Conservation (phyloP, 2,329 filamentous ascomycete genomes). For the Monosporascus sp. region DNA sequence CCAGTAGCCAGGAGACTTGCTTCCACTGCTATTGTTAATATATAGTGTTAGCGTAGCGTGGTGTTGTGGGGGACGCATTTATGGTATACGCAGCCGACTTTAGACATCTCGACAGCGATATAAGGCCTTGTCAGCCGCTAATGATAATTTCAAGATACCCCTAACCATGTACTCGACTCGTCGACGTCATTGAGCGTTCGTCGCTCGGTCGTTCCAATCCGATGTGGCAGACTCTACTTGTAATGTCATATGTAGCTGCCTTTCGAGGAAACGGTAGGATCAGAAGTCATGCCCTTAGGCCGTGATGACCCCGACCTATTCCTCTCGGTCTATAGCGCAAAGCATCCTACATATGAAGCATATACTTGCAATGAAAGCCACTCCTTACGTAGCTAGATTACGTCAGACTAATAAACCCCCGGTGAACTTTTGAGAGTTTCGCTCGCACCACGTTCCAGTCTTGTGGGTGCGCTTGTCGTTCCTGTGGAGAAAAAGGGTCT, state of each 20-base stretch:
- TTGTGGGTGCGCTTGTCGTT: background rate
- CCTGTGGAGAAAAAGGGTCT: background rate
- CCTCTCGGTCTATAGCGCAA: too few relatives aligned
- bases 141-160: constrained; percentile 11
- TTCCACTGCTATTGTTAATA: background rate
- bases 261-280: too few relatives aligned
- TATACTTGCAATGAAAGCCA: too few relatives aligned
- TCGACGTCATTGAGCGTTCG: background rate
- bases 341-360: too few relatives aligned
- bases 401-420: too few relatives aligned
- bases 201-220: too few relatives aligned
- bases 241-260: too few relatives aligned
- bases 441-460: background rate
- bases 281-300: too few relatives aligned
- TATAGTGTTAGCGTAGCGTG: background rate
- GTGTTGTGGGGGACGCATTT: background rate
- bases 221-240: too few relatives aligned
- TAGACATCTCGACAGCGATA: background rate
- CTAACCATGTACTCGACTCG: background rate
- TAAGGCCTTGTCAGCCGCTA: background rate
- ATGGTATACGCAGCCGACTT: background rate
- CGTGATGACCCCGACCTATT: too few relatives aligned
- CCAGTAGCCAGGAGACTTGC: background rate
- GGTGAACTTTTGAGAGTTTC: too few relatives aligned
- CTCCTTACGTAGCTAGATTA: too few relatives aligned